Percentiles rank a stretch among this genome's conserved stretches.
Conservation (phyloP, 441 rosid species). For the Euphorbia celastroides region DNA sequence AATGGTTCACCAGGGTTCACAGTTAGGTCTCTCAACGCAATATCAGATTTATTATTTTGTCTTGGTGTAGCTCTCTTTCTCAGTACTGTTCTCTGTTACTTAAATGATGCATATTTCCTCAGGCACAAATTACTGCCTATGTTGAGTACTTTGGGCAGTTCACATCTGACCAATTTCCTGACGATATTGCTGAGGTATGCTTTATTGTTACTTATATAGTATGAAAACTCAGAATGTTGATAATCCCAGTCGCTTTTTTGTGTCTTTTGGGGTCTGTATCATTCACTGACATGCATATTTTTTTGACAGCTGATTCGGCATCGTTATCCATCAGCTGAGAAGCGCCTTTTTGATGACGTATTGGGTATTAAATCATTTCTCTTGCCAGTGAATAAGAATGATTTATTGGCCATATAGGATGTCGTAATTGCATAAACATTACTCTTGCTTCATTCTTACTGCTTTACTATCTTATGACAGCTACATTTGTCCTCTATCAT, state of each 20-base stretch:
- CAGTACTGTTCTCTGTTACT: background rate
- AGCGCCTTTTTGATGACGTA: conserved; percentile 91
- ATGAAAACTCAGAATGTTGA: conserved; percentile 3
- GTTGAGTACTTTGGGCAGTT: conserved; percentile 95
- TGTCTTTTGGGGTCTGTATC: conserved; percentile 17
- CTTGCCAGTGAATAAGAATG: background rate
- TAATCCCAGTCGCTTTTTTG: conserved; percentile 1
- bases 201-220: conserved; percentile 6
- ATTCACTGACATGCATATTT: conserved; percentile 22
- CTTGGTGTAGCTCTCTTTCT: background rate
- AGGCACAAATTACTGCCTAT: conserved; percentile 94
- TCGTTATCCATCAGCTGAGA: conserved; percentile 82
- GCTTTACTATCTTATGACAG: conserved; percentile 30
- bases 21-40: background rate
- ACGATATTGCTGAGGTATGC: conserved; percentile 91
- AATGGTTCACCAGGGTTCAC: background rate
- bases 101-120: conserved; percentile 7
- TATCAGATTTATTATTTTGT: background rate
- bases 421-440: conserved; percentile 2
- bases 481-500: conserved; percentile 93
- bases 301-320: conserved; percentile 74
- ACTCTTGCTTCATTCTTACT: conserved; percentile 9
- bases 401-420: conserved; percentile 5
- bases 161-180: conserved; percentile 92
- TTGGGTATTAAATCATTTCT: conserved; percentile 53